phyloP scores from a whole-genome alignment of 768 basidiomycete genomes.

The Lactarius deliciosus region DNA sequence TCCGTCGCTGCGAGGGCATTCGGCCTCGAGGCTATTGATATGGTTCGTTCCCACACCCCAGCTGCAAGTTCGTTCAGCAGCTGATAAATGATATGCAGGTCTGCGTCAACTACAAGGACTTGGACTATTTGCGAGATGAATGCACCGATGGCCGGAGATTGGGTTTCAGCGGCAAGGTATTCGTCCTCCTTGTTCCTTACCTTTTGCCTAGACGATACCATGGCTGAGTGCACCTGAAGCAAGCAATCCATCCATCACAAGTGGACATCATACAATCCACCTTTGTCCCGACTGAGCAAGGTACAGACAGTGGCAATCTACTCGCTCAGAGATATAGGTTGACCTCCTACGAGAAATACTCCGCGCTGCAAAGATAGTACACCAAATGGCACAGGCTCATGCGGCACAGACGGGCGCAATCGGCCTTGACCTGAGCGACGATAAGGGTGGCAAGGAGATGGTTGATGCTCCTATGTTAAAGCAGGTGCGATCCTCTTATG shows the following conservation, averaged over 20 bases:
- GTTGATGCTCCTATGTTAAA: constrained; percentile 91
- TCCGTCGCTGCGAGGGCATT: constrained; percentile 83
- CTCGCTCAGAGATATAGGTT: neutral
- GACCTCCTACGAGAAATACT: constrained; percentile 55
- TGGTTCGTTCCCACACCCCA: constrained; percentile 49
- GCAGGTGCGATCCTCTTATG: constrained; percentile 47
- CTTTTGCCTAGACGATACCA: neutral
- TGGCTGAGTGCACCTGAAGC: constrained; percentile 45
- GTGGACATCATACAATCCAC: constrained; percentile 72
- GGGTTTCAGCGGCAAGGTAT: constrained; percentile 90
- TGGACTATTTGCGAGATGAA: constrained; percentile 65
- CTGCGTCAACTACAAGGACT: constrained; percentile 83
- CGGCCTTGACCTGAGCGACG: constrained; percentile 59
- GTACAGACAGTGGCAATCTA: constrained; percentile 39
- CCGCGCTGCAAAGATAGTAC: constrained; percentile 72
- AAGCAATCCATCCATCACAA: constrained; percentile 93
- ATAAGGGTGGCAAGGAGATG: constrained; percentile 63
- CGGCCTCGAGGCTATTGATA: constrained; percentile 83
- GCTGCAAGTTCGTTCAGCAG: neutral
- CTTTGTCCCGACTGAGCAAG: constrained; percentile 72
- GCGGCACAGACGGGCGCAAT: constrained; percentile 59
- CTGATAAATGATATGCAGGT: constrained; percentile 48
- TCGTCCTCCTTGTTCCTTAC: constrained; percentile 3
- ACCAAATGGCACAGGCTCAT: constrained; percentile 61
- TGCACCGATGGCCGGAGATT: constrained; percentile 74